These are phyloP conservation scores for Hyphopichia wangnamkhiaoensis DNA, from an alignment of 1,139 yeast genomes.

Conservation along the genomic window DNA sequence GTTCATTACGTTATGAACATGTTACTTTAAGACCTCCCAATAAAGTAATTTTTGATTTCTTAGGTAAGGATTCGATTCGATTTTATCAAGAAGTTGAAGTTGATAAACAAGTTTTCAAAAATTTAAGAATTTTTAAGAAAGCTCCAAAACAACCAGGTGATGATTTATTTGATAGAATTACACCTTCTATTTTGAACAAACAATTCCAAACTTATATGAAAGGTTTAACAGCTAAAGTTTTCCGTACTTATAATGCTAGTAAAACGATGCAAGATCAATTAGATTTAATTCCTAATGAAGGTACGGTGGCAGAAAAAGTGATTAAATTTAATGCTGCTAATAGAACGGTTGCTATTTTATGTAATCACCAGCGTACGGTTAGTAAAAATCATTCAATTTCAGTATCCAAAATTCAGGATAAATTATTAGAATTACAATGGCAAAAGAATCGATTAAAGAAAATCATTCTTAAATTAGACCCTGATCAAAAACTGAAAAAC, in stretches of 20 bases:
- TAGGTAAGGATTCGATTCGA: slow-evolving; percentile 95
- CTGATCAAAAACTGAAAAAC: slow-evolving; percentile 51
- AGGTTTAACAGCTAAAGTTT: slow-evolving; percentile 93
- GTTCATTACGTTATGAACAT: slow-evolving; percentile 89
- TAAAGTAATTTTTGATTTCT: slow-evolving; percentile 85
- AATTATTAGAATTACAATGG: slow-evolving; percentile 79
- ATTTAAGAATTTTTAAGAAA: slow-evolving; percentile 81
- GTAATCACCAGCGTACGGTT: slow-evolving; percentile 96
- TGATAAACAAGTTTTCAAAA: slow-evolving; percentile 85
- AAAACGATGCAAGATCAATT: slow-evolving; percentile 95
- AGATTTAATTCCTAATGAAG: slow-evolving; percentile 78
- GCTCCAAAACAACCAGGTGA: slow-evolving; percentile 90
- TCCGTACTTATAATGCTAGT: slow-evolving; percentile 96
- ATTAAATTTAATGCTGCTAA: slow-evolving; percentile 92
- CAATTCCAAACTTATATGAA: slow-evolving; percentile 89
- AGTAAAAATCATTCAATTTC: slow-evolving; percentile 80
- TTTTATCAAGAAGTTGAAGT: slow-evolving; percentile 92
- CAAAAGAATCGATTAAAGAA: slow-evolving; percentile 73
- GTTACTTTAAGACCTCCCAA: slow-evolving; percentile 83
- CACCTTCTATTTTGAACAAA: slow-evolving; percentile 79
- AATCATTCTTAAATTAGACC: slow-evolving; percentile 69
- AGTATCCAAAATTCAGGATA: slow-evolving; percentile 76
- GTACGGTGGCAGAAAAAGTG: slow-evolving; percentile 85
- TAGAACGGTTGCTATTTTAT: slow-evolving; percentile 89
- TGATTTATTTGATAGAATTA: slow-evolving; percentile 86